Conservation (phyloP, 2,329 filamentous ascomycete species). For the Rhexocercosporidium sp. region DNA sequence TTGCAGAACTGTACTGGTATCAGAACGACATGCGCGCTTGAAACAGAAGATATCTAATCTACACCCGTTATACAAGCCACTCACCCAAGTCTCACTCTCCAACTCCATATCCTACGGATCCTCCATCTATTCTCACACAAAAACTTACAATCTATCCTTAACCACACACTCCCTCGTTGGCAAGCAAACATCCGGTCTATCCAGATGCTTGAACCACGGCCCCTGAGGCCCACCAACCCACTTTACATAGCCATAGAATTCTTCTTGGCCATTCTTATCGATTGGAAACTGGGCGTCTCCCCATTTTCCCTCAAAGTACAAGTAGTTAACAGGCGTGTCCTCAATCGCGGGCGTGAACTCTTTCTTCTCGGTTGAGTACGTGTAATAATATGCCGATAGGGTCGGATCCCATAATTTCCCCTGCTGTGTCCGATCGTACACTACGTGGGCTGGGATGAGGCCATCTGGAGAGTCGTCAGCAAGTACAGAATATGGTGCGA, state of each 20-base stretch:
- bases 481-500: neutral
- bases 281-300: constrained; percentile 84
- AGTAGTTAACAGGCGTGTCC: constrained; percentile 79
- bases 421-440: constrained; percentile 64
- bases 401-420: constrained; percentile 73
- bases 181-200: constrained; percentile 45
- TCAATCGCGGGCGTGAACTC: constrained; percentile 61
- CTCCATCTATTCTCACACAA: neutral
- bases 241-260: constrained; percentile 50
- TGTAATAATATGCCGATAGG: constrained; percentile 58
- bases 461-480: constrained; percentile 39
- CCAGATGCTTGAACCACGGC: constrained; percentile 60
- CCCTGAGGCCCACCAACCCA: constrained; percentile 63
- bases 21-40: neutral
- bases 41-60: neutral
- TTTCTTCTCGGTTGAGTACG: constrained; percentile 48
- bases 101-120: neutral
- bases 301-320: constrained; percentile 86
- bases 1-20: too few relatives aligned
- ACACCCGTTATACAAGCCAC: neutral
- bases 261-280: constrained; percentile 46
- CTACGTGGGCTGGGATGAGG: constrained; percentile 54
- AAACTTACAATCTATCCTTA: constrained; percentile 8
- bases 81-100: neutral
- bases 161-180: constrained; percentile 22